phyloP scores from a whole-genome alignment of 441 rosid genomes.

The Populus hybrid region DNA sequence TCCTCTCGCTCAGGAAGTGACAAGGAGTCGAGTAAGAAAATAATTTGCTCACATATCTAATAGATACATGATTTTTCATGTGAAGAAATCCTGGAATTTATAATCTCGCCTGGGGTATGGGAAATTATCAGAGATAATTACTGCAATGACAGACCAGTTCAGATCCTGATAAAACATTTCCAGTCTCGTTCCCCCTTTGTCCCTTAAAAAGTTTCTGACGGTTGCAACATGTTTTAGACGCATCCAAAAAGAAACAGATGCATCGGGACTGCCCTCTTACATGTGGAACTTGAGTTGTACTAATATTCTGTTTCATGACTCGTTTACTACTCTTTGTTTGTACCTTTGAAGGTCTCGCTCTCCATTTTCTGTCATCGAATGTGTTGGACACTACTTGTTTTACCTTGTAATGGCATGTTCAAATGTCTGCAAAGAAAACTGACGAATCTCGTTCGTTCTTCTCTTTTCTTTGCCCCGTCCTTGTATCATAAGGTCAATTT shows the following conservation, averaged over 20 bases:
- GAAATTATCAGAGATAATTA: conserved; percentile 21
- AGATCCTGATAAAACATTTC: conserved; percentile 12
- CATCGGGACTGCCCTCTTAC: background rate
- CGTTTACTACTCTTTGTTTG: background rate
- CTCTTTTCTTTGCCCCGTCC: background rate
- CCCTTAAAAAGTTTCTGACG: conserved; percentile 19
- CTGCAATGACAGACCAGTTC: conserved; percentile 12
- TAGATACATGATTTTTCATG: conserved; percentile 3
- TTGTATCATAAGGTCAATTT: background rate
- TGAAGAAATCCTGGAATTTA: conserved; percentile 13
- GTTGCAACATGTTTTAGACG: conserved; percentile 23
- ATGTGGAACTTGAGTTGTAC: conserved; percentile 23
- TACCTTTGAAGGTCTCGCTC: background rate
- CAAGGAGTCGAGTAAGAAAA: conserved; percentile 15
- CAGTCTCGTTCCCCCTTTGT: background rate
- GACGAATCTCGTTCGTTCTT: background rate
- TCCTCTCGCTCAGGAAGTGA: conserved; percentile 69
- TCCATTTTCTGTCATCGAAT: background rate
- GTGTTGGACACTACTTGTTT: background rate
- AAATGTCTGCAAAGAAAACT: background rate
- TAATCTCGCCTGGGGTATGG: conserved; percentile 25
- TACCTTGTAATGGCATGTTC: background rate
- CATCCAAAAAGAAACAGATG: conserved; percentile 16
- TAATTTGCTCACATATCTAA: conserved; percentile 10
- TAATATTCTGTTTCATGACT: background rate